Base-by-base conservation (phyloP, 75 land plant genomes). In the Selaginella tamariscina region DNA sequence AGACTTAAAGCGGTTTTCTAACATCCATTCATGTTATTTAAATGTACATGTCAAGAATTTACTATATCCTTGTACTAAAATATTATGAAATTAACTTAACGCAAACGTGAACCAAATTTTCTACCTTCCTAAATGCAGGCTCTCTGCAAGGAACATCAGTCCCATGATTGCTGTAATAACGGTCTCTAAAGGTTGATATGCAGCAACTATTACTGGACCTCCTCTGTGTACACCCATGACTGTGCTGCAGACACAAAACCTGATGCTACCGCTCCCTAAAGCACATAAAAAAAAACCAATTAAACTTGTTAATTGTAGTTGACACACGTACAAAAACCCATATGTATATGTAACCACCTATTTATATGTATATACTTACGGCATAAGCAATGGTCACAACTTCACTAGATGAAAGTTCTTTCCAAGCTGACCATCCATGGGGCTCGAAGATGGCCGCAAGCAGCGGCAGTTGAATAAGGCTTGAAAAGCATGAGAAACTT, bases 191-290 rank as follows among this genome's bases (percentile, higher is more conserved):
- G 62, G 62, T n/a, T 59, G 62, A 27, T 59, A 59, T 8, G 62
- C 62, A 59, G 62, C 62, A 8, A 59, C 62, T 8, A 59, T n/a
- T 8, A 59, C 62, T 8, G 62, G 62, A n/a, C 62, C 62, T 59
- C 62, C 62, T 59, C 62, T 5, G 23, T 59, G 62, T 9, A 59
- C 62, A 2, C 62, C 62, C 62, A 59, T n/a, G 62, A 59, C 62
- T 59, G 62, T 2, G 23, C 26, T 2, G 62, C 62, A 5, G 62
- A 59, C 26, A 59, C 62, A 59, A 59, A 59, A 9, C 62, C 62
- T 26, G 62, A 59, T 59, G 27, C 62, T 23, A 59, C 21, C 8
- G 26, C 26, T 2, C 62, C 62, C 62, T 59, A n/a, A n/a, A n/a
- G n/a, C n/a, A n/a, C n/a, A n/a, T n/a, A n/a, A 39, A 39, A 39